A percentile compares a stretch with the other conserved stretches of the same genome.
Conservation (phyloP, 2,329 filamentous ascomycete species). For the Xylariaceae sp. region DNA sequence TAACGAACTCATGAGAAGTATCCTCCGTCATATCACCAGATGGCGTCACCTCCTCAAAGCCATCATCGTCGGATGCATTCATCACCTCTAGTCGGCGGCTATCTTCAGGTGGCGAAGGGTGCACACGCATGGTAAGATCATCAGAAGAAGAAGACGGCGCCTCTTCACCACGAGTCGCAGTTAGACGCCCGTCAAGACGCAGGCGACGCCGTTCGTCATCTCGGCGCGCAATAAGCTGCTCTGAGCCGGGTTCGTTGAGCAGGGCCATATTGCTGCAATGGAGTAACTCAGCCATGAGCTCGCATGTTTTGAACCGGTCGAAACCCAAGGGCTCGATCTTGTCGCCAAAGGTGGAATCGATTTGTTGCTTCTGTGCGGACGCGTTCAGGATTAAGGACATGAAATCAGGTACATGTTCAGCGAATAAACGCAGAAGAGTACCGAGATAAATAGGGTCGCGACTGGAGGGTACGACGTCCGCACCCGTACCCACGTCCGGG, state of each 20-base stretch:
- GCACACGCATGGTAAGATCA: slow-evolving; percentile 56
- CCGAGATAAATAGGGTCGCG: slow-evolving; percentile 95
- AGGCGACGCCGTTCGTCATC: slow-evolving; percentile 79
- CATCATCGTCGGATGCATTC: slow-evolving; percentile 82
- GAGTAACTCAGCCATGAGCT: slow-evolving; percentile 93
- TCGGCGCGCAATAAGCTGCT: slow-evolving; percentile 75
- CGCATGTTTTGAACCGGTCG: slow-evolving; percentile 97
- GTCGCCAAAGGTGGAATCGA: slow-evolving; percentile 84
- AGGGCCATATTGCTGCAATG: slow-evolving; percentile 99
- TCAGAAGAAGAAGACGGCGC: slow-evolving; percentile 50
- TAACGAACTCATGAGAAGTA: slow-evolving; percentile 64
- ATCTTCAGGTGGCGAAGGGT: slow-evolving; percentile 51
- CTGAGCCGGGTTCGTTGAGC: slow-evolving; percentile 84
- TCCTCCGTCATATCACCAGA: slow-evolving; percentile 69
- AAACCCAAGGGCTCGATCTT: slow-evolving; percentile 94
- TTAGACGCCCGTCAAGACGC: slow-evolving; percentile 70
- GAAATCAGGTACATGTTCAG: slow-evolving; percentile 86
- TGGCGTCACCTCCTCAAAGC: slow-evolving; percentile 82
- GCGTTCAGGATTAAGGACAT: slow-evolving; percentile 84
- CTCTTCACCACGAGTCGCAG: slow-evolving; percentile 41
- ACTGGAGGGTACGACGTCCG: slow-evolving; percentile 73
- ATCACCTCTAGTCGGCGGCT: slow-evolving; percentile 70
- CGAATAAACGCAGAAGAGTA: slow-evolving; percentile 82
- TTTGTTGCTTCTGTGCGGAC: slow-evolving; percentile 65
- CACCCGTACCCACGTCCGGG: slow-evolving; percentile 78